Base-by-base conservation (phyloP, 306 rosid genomes). In the Sicyos edulis region DNA sequence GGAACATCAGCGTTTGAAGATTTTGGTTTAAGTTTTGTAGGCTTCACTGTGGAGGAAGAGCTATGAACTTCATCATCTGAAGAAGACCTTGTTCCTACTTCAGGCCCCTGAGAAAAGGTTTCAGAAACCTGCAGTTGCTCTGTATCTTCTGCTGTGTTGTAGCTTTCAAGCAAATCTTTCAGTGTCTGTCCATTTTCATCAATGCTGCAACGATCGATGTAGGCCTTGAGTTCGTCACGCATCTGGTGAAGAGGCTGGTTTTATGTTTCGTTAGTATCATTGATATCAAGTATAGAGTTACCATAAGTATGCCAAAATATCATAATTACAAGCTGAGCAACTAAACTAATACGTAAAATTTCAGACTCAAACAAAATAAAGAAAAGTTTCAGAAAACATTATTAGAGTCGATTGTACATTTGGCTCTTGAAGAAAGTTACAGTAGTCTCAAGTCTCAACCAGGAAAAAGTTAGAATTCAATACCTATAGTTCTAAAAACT, bases 1-100 rank as follows among this genome's bases (percentile, higher is more conserved):
- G 87, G 59, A 45, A 79, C 76, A 37, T 81, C 89, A 32, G 85
- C 59, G 76, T 83, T 83, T 55, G 77, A 76, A 45, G 80, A 78
- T 77, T 84, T 85, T 4, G 96, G 89, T 71, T 84, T 87, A 71
- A 80, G 82, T 70, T 84, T 84, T 74, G 76, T 79, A 73, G 77
- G 51, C 54, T 70, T 84, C 72, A 78, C 72, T 15, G 84, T 61
- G 17, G 89, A 80, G 47, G 87, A 75, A 58, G 86, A 78, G 83
- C 84, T 83, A 70, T 74, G 91, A 42, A 83, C 83, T 53, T 87
- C 97, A 66, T 88, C 97, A 77, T 85, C 96, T 52, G 92, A 85
- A n/a, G n/a, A n/a, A 71, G 96, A 88, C 56, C 83, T 81, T 52
- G 84, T 78, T 64, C 83, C 91, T 77, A 85, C 85, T 51, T 88